Evolutionary conservation across 1,139 yeast species (phyloP), one percentile per base, ranked within the genome.

Genomic region (Taiozyma onychis): DNA sequence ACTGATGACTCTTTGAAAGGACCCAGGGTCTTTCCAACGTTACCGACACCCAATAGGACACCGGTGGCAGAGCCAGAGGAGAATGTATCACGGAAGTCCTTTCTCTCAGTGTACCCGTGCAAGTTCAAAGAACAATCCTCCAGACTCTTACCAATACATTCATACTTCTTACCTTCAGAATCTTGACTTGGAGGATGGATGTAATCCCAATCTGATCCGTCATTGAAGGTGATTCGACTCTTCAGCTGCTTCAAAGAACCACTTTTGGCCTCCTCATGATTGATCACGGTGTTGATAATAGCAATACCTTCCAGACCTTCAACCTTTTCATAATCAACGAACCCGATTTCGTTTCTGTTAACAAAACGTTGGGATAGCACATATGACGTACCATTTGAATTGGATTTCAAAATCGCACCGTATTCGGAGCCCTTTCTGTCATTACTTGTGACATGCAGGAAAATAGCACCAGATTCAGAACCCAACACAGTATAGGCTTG

Each of bases 371-470:
- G 74, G 1, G 93, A 73, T 32, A 83, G 71, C 3, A 88, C 93
- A 65, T 88, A 91, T n/a, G 88, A 81, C 0, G 98, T 90, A 54
- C 99, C 99, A 61, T 91, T 89, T n/a, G 88, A 87, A 64, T 93
- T 91, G 1, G 97, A 88, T 63, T 93, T 93, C 60, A 93, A 73
- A n/a, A 95, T 72, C 0, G 89, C 74, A 9, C 99, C 99, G 67
- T 67, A 84, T 60, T 89, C 95, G 11, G 70, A 65, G 10, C 77
- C 81, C 0, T 63, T 52, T 8, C 73, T 74, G 27, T 71, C 66
- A 56, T 74, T 75, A 0, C 90, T 83, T 1, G 97, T 87, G 8
- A 90, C 87, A 65, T 90, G 97, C 70, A 93, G 67, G 67, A 91
- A 86, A 7, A 93, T 74, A 0, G 96, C 80, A 39, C 86, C 81